phyloP scores from a whole-genome alignment of 805 yeast species.

The Wickerhamomyces bovis region DNA sequence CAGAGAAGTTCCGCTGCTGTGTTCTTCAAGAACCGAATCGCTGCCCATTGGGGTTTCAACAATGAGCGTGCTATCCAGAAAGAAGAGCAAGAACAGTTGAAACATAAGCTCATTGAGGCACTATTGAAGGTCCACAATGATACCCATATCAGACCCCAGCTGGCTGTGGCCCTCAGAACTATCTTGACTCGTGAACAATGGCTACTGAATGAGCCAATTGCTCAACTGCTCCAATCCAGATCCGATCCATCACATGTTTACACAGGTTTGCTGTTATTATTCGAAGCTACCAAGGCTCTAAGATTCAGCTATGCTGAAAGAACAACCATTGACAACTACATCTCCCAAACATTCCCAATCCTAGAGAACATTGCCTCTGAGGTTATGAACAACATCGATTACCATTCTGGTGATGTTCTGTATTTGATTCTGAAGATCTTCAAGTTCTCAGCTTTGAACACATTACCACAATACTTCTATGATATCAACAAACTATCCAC shows the following conservation, averaged over 20 bases:
- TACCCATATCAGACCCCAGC: conserved; percentile 44
- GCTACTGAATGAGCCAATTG: conserved; percentile 26
- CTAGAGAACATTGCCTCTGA: conserved; percentile 46
- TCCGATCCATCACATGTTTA: conserved; percentile 34
- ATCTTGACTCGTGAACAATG: conserved; percentile 42
- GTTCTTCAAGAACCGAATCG: conserved; percentile 59
- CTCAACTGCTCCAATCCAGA: conserved; percentile 30
- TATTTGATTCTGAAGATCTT: conserved; percentile 60
- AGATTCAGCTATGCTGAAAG: conserved; percentile 51
- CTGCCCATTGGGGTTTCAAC: conserved; percentile 43
- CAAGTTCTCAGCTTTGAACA: conserved; percentile 55
- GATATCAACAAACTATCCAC: conserved; percentile 33
- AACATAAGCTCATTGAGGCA: conserved; percentile 47
- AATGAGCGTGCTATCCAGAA: conserved; percentile 27
- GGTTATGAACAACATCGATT: conserved; percentile 25
- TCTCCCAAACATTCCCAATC: conserved; percentile 47
- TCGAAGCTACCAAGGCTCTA: conserved; percentile 49
- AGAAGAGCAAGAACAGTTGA: conserved; percentile 51
- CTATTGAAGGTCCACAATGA: conserved; percentile 38
- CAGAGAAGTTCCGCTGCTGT: conserved; percentile 59
- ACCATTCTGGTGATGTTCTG: conserved; percentile 39
- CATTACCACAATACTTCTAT: conserved; percentile 48
- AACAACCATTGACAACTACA: conserved; percentile 41
- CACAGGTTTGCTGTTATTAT: conserved; percentile 50
- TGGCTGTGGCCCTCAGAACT: conserved; percentile 49